These are phyloP conservation scores for Penicillium sp. DNA, from an alignment of 2,329 filamentous ascomycete species.

Conservation along the genomic window DNA sequence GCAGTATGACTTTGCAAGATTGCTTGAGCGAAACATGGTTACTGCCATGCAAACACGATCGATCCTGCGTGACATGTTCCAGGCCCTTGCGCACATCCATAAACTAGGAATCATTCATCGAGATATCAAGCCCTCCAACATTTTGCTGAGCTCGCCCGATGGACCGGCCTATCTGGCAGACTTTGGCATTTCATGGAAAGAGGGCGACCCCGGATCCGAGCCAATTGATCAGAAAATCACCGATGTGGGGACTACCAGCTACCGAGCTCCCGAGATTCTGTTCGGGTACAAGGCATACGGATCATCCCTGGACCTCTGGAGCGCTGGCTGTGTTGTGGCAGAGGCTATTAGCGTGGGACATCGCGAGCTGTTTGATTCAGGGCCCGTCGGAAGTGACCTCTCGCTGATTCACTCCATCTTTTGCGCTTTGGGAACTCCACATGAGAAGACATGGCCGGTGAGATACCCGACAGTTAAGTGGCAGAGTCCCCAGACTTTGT, in stretches of 20 bases:
- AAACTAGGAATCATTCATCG: constrained; percentile 78
- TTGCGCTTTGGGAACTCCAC: constrained; percentile 84
- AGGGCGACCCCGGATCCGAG: constrained; percentile 61
- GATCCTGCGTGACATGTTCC: constrained; percentile 69
- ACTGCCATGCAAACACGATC: constrained; percentile 43
- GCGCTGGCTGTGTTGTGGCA: constrained; percentile 77
- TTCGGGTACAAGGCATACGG: constrained; percentile 80
- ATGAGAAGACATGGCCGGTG: constrained; percentile 77
- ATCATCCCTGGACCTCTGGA: constrained; percentile 82
- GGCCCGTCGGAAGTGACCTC: constrained; percentile 88
- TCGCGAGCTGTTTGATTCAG: constrained; percentile 76
- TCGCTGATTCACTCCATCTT: constrained; percentile 92
- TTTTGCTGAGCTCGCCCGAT: constrained; percentile 67
- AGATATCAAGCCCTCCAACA: constrained; percentile 90
- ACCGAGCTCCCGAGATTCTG: constrained; percentile 85
- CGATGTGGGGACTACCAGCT: constrained; percentile 90
- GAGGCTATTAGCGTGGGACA: constrained; percentile 64
- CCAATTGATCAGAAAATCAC: constrained; percentile 71
- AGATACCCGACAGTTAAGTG: constrained; percentile 20
- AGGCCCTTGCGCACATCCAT: constrained; percentile 72
- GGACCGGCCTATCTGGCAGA: constrained; percentile 81
- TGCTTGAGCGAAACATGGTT: constrained; percentile 58
- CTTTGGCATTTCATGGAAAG: constrained; percentile 89
- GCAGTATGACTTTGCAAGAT: constrained; percentile 68
- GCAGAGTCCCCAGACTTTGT: background rate